phyloP scores from a whole-genome alignment of 495 filamentous ascomycete species.

The Penicillium angulare region DNA sequence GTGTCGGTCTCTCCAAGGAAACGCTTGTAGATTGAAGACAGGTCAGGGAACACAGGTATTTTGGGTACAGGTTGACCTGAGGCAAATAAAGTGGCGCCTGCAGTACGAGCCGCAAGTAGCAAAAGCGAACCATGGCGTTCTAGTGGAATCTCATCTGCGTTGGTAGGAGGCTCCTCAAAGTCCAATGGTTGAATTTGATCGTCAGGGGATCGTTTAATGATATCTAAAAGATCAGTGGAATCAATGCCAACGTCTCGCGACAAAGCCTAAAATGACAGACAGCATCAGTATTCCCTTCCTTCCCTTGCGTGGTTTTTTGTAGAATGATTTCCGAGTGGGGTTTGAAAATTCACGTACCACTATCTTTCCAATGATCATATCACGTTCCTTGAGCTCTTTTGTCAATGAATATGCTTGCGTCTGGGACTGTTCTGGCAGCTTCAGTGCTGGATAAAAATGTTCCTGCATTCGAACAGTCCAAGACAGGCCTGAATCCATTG shows the following conservation, averaged over 20 bases:
- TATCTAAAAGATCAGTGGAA: conserved; percentile 50
- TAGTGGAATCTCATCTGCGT: conserved; percentile 65
- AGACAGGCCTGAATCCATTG: conserved; percentile 63
- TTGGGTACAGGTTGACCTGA: conserved; percentile 25
- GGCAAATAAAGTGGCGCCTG: conserved; percentile 35
- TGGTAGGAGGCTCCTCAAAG: conserved; percentile 43
- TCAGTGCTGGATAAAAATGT: conserved; percentile 55
- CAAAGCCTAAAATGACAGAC: conserved; percentile 53
- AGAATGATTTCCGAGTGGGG: not conserved
- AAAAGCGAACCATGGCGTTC: conserved; percentile 69
- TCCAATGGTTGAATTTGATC: conserved; percentile 39
- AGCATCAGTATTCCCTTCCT: not conserved
- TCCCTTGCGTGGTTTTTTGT: not conserved
- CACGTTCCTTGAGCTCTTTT: conserved; percentile 60
- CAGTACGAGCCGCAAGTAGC: conserved; percentile 54
- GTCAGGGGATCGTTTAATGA: conserved; percentile 32
- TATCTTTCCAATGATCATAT: conserved; percentile 73
- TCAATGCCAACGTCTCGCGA: conserved; percentile 65
- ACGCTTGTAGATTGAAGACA: conserved; percentile 55
- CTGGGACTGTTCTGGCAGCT: conserved; percentile 48
- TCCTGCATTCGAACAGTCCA: conserved; percentile 78
- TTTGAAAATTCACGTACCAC: conserved; percentile 50
- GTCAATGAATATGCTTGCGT: conserved; percentile 60
- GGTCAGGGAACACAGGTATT: conserved; percentile 63
- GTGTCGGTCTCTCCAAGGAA: conserved; percentile 54